Evolutionary conservation across 768 basidiomycete genomes (phyloP), one percentile per base, ranked within the genome.

Genomic region (Hygrophoropsis aurantiaca): DNA sequence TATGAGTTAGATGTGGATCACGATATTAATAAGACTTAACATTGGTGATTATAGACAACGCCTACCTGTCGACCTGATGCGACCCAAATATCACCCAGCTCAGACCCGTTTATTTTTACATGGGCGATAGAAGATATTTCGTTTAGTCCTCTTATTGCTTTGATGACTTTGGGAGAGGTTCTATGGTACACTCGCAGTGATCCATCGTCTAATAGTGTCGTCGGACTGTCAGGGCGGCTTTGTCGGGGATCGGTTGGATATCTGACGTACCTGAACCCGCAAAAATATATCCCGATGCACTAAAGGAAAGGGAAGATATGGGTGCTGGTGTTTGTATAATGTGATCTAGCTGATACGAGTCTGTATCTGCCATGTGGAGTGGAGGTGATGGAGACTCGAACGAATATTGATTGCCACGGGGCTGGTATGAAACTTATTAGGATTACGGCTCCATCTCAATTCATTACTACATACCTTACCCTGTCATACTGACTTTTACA

Each of bases 91-190:
- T 75, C 71, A 37, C 74, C 65, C 11, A 74, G 50, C 23, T 75
- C 67, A 13, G 71, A 66, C 8, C 69, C 72, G 35, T 69, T 52
- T 26, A 67, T 62, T 50, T 72, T 62, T 8, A 74, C 56, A 55
- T 77, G 79, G 2, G 73, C 65, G 20, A 89, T 69, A 0, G 85
- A 89, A 0, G 87, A 82, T 19, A 91, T 68, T 51, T 87, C 85
- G 3, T 60, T 74, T 6, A 84, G 63, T 5, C 77, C 78, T 55
- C 78, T 74, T 40, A 88, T 67, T 3, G 85, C 88, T 58, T 80
- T 85, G 24, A 75, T 53, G 6, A 86, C 83, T 57, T 78, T 85
- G 55, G 72, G 69, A 2, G 80, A 73, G 3, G 81, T 78, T 5
- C 81, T 65, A 53, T 77, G 70, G 54, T 89, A 91, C 15, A 85